These are phyloP conservation scores for Amaranthus hypochondriacus DNA, from an alignment of 148 eudicot genomes.

Conservation along the genomic window DNA sequence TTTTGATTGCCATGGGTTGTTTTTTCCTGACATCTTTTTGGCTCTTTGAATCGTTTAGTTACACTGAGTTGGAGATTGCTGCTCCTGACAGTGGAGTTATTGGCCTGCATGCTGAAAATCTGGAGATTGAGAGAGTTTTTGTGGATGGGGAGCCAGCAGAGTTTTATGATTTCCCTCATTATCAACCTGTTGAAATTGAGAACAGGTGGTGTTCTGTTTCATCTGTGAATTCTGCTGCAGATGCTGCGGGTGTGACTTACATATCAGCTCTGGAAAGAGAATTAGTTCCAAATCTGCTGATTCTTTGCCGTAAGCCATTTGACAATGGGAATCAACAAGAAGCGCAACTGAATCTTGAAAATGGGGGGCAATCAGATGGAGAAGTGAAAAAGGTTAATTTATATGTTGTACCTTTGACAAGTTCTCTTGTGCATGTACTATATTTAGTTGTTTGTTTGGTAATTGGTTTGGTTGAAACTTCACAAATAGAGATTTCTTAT, in stretches of 20 bases:
- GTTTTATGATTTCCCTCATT: conserved; percentile 87
- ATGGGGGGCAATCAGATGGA: conserved; percentile 47
- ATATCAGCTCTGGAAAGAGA: conserved; percentile 81
- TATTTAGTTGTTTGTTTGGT: not conserved
- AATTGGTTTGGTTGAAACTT: not conserved
- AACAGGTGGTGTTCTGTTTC: conserved; percentile 96
- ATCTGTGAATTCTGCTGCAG: conserved; percentile 85
- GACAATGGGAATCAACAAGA: conserved; percentile 34
- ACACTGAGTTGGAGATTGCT: conserved; percentile 76
- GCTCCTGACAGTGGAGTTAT: conserved; percentile 86
- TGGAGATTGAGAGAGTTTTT: conserved; percentile 77
- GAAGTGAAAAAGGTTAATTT: conserved; percentile 66
- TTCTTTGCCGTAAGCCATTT: conserved; percentile 63
- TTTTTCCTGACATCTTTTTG: conserved; percentile 7
- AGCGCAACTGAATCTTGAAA: conserved; percentile 40
- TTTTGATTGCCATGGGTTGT: not conserved
- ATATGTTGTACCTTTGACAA: conserved; percentile 6
- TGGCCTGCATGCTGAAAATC: conserved; percentile 91
- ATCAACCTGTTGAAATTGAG: conserved; percentile 63
- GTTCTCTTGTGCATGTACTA: not conserved
- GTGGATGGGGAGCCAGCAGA: conserved; percentile 85
- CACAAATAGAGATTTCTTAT: not conserved
- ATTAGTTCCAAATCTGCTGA: conserved; percentile 84
- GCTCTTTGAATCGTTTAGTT: conserved; percentile 40
- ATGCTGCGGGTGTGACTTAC: conserved; percentile 92